Evolutionary conservation across 1,139 yeast species (phyloP).

Genomic region (Yamadazyma triangularis): DNA sequence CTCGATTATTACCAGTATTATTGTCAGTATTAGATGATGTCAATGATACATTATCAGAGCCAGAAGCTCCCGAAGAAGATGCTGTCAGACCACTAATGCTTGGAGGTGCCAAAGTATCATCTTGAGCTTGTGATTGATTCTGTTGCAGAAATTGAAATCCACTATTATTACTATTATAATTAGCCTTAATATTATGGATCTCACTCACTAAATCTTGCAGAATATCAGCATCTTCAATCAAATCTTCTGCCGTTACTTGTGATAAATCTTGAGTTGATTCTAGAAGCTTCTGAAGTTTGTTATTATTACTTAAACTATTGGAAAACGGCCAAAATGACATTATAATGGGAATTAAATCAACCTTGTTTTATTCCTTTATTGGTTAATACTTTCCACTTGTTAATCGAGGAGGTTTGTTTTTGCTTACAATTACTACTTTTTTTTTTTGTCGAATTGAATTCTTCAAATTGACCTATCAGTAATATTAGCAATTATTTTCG

Average conservation of each 20-base stretch:
- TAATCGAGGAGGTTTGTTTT: too few species aligned
- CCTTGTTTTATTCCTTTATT: not conserved
- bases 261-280: constrained; percentile 35
- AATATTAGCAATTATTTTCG: too few species aligned
- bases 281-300: constrained; percentile 39
- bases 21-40: constrained; percentile 34
- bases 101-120: not conserved
- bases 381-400: too few species aligned
- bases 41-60: constrained; percentile 31
- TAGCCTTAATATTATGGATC: constrained; percentile 37
- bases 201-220: constrained; percentile 41
- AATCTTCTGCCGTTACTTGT: constrained; percentile 30
- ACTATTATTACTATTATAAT: constrained; percentile 20
- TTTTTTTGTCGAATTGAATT: too few species aligned
- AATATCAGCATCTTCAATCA: constrained; percentile 29
- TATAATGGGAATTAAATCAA: too few species aligned
- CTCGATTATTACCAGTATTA: constrained; percentile 23
- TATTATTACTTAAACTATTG: constrained; percentile 35
- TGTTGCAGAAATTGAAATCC: constrained; percentile 32
- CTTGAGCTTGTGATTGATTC: constrained; percentile 10
- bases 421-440: too few species aligned
- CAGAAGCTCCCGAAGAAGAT: constrained; percentile 5
- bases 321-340: constrained; percentile 52
- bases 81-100: too few species aligned
- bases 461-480: too few species aligned